Percentiles rank a stretch among this genome's conserved stretches.
These are phyloP conservation scores for Avena eriantha DNA, from an alignment of 176 grass and related monocot genomes.

Conservation along the genomic window DNA sequence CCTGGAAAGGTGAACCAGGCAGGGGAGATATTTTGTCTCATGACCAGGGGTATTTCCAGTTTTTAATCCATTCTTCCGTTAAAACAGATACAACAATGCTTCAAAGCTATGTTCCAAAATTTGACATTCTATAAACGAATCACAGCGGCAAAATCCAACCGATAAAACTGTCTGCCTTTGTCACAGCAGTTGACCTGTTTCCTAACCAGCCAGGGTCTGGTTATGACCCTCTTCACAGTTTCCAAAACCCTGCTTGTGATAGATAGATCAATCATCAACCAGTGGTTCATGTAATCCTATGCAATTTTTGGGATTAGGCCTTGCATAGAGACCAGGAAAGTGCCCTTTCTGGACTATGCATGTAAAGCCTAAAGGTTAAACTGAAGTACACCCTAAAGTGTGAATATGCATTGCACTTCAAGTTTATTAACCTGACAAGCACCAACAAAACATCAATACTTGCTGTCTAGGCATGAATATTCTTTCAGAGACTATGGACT, in stretches of 20 bases:
- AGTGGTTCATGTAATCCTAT: not conserved
- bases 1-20: not conserved
- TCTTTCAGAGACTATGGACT: not conserved
- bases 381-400: not conserved
- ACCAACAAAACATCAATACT: no score
- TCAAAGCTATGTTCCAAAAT: not conserved
- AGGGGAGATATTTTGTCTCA: not conserved
- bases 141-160: not conserved
- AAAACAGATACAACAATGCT: not conserved
- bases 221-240: conserved; percentile 7
- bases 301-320: not conserved
- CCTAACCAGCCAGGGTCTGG: not conserved
- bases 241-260: conserved; percentile 20
- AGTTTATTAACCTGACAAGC: not conserved
- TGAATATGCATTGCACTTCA: not conserved
- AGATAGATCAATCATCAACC: not conserved
- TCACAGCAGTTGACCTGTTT: not conserved
- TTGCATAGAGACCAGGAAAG: not conserved
- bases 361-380: conserved; percentile 7
- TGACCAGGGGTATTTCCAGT: no score
- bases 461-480: no score
- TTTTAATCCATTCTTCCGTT: not conserved
- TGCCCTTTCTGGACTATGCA: not conserved
- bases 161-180: not conserved
- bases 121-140: not conserved